phyloP scores from a whole-genome alignment of 345 rosid genomes.

The Passiflora organensis region DNA sequence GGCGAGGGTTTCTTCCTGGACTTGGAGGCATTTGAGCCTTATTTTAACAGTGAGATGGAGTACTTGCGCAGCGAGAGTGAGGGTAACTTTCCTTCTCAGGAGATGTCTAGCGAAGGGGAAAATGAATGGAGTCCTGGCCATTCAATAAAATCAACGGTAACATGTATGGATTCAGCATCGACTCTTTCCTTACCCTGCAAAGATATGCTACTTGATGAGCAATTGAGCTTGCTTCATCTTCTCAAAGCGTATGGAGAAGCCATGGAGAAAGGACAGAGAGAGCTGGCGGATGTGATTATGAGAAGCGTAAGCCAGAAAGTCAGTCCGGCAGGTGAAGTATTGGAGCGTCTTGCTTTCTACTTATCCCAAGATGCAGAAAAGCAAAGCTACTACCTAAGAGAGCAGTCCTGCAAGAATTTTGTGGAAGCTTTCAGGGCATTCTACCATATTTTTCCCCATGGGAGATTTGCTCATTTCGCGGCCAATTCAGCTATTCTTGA shows the following conservation, averaged over 20 bases:
- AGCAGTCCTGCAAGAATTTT: constrained; percentile 35
- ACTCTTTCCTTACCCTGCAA: constrained; percentile 19
- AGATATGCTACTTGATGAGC: constrained; percentile 24
- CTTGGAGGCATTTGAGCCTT: constrained; percentile 16
- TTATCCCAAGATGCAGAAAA: constrained; percentile 21
- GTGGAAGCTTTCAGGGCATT: constrained; percentile 36
- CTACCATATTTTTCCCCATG: constrained; percentile 43
- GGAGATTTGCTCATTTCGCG: constrained; percentile 46
- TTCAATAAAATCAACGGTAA: constrained; percentile 26
- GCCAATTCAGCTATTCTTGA: constrained; percentile 45
- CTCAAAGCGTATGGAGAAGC: constrained; percentile 42
- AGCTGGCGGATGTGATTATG: constrained; percentile 35
- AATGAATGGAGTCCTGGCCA: constrained; percentile 32
- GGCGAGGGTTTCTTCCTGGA: constrained; percentile 20
- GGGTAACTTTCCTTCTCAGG: constrained; percentile 12
- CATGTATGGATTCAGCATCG: too few species aligned
- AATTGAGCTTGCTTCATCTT: constrained; percentile 31
- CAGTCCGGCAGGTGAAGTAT: constrained; percentile 33
- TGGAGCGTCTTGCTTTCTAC: constrained; percentile 42
- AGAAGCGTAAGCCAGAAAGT: constrained; percentile 30
- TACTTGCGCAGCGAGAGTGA: constrained; percentile 13
- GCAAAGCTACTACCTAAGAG: constrained; percentile 24
- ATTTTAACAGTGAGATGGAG: constrained; percentile 14
- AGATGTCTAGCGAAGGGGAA: constrained; percentile 8
- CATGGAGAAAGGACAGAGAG: constrained; percentile 25